Percentiles rank a stretch among this genome's conserved stretches.
Conservation (phyloP, 805 yeast genomes). For the Pichia thaimueangensis region DNA sequence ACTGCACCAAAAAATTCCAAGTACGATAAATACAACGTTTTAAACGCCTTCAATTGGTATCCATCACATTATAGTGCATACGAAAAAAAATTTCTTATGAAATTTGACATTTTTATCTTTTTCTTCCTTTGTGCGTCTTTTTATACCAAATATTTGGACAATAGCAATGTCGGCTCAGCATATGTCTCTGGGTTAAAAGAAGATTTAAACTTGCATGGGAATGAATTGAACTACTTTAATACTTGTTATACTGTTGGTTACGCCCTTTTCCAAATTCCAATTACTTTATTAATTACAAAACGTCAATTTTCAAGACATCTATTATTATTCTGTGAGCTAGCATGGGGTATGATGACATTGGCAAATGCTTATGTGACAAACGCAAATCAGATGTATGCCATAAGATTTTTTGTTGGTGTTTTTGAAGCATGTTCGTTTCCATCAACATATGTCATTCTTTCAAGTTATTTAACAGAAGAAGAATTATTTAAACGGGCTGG, state of each 20-base stretch:
- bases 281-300: conserved; percentile 38
- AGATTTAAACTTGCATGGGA: conserved; percentile 25
- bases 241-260: conserved; percentile 40
- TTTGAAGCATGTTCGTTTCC: conserved; percentile 62
- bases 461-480: conserved; percentile 13
- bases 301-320: conserved; percentile 44
- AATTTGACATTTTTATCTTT: conserved; percentile 13
- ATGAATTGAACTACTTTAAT: conserved; percentile 21
- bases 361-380: conserved; percentile 37
- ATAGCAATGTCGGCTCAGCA: conserved; percentile 50
- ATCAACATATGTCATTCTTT: conserved; percentile 42
- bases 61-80: conserved; percentile 17
- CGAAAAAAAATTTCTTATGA: conserved; percentile 15
- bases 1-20: neutral
- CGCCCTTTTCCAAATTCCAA: conserved; percentile 55
- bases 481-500: conserved; percentile 19
- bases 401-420: conserved; percentile 55
- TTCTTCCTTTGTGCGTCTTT: conserved; percentile 31
- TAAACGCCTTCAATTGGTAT: conserved; percentile 14
- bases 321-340: conserved; percentile 53
- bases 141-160: conserved; percentile 53
- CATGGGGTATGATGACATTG: conserved; percentile 24
- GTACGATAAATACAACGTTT: neutral
- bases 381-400: conserved; percentile 45
- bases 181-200: conserved; percentile 66